Base-by-base conservation (phyloP, 2,329 filamentous ascomycete species). In the Colletotrichum simmondsii region DNA sequence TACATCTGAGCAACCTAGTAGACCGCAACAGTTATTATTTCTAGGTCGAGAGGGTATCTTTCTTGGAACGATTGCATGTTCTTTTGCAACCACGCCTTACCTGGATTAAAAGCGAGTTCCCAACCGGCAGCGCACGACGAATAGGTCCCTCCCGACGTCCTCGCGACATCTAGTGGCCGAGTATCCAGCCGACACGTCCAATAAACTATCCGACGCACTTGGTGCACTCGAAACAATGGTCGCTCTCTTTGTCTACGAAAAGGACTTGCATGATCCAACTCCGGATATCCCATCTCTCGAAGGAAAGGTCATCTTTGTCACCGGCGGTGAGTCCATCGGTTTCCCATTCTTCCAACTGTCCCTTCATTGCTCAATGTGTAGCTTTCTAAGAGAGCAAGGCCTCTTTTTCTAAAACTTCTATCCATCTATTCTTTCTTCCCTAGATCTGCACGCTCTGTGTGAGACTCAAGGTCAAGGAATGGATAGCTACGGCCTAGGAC, bases 231-330 rank as follows among this genome's bases (percentile, higher is more conserved):
- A 28, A 59, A 62, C 0, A 16, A 71, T 71, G 68, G 49, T 28
- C 5, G 8, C 12, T 28, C 16, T 68, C 3, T 71, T 71, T n/a
- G 68, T 68, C 2, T 57, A 68, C 30, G 68, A 63, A 30, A 68
- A 71, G 22, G 64, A 71, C n/a, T 24, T 68, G 11, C 35, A 57
- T 12, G 52, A 71, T 22, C 64, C 68, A 22, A 71, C 64, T 24
- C 68, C 68, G 0, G 19, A n/a, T 16, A 84, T 89, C 28, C 77
- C 79, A 5, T 81, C 84, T 49, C 82, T 89, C 19, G 76, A 81
- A 1, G 85, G 83, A 54, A 89, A 87, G 73, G 84, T 88, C 8
- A 82, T 89, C 53, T 78, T 89, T 19, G 79, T 89, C 5, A 89
- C 87, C 2, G 88, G 87, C 65, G 87, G 86, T 86, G 79, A 49